These are phyloP conservation scores for Candida dajiaensis DNA, from an alignment of 805 yeast species.

Conservation along the genomic window DNA sequence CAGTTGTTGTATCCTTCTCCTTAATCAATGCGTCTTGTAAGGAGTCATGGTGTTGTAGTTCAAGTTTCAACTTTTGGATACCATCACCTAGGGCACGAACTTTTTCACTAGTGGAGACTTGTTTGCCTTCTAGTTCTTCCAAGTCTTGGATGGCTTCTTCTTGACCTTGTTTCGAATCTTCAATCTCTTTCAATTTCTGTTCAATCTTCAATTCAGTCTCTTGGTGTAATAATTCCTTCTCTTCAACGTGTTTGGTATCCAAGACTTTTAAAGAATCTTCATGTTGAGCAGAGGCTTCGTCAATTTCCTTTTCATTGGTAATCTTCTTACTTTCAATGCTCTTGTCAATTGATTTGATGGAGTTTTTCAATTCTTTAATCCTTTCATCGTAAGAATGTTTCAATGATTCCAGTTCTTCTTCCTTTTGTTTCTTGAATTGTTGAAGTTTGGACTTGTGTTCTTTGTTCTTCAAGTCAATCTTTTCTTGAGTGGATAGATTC, in stretches of 20 bases:
- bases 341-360: conserved; percentile 18
- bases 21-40: conserved; percentile 14
- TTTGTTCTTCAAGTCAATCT: conserved; percentile 12
- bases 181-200: conserved; percentile 16
- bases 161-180: conserved; percentile 18
- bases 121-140: conserved; percentile 19
- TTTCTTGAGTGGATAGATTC: conserved; percentile 8
- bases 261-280: conserved; percentile 14
- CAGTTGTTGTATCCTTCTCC: conserved; percentile 10
- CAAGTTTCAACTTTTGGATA: conserved; percentile 11
- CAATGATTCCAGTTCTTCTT: conserved; percentile 14
- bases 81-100: conserved; percentile 13
- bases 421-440: conserved; percentile 13
- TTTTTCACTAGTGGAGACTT: conserved; percentile 20
- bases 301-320: conserved; percentile 10
- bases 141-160: conserved; percentile 15
- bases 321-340: conserved; percentile 13
- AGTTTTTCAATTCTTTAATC: conserved; percentile 17
- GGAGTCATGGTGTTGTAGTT: conserved; percentile 14
- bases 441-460: conserved; percentile 14
- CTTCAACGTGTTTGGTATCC: conserved; percentile 20
- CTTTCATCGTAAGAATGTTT: conserved; percentile 16
- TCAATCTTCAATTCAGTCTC: conserved; percentile 20
- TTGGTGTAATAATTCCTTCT: conserved; percentile 13
- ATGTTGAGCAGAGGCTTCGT: conserved; percentile 11